Evolutionary conservation across 345 rosid species (phyloP).

Genomic region (Carallia pectinifolia): DNA sequence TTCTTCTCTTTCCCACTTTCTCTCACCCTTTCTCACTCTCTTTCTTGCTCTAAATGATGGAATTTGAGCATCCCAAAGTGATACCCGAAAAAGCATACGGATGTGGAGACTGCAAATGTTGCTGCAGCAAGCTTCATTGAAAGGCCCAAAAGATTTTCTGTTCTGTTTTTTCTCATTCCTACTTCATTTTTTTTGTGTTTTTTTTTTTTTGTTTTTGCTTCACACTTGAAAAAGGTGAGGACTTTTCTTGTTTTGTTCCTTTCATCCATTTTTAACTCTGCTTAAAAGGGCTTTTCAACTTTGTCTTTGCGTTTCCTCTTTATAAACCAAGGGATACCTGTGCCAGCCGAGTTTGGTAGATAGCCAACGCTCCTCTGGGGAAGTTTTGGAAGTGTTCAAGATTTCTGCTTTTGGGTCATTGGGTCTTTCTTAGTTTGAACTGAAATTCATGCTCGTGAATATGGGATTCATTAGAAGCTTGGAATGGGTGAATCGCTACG

Average conservation of each 20-base stretch:
- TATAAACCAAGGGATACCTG: not conserved
- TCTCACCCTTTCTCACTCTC: not conserved
- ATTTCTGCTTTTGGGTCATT: not conserved
- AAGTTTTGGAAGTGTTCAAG: not conserved
- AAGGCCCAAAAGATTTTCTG: slow-evolving; percentile 24
- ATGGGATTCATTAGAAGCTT: slow-evolving; percentile 24
- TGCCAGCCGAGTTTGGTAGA: too few species aligned
- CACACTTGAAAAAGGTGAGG: not conserved
- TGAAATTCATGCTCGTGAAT: not conserved
- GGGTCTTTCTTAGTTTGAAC: not conserved
- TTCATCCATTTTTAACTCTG: not conserved
- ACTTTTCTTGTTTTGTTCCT: not conserved
- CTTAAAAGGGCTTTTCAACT: not conserved
- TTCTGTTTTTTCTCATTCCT: slow-evolving; percentile 1
- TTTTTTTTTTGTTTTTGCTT: not conserved
- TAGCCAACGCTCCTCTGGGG: too few species aligned
- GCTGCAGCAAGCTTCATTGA: slow-evolving; percentile 35
- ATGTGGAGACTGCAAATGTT: slow-evolving; percentile 28
- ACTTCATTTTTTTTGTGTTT: too few species aligned
- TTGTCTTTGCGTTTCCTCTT: not conserved
- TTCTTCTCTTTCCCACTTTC: not conserved
- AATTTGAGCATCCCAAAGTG: slow-evolving; percentile 64
- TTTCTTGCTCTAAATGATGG: slow-evolving; percentile 26
- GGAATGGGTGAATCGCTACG: slow-evolving; percentile 3
- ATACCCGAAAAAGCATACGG: slow-evolving; percentile 17